Evolutionary conservation across 2,329 filamentous ascomycete species (phyloP).

Genomic region (Chaetomium globosum): DNA sequence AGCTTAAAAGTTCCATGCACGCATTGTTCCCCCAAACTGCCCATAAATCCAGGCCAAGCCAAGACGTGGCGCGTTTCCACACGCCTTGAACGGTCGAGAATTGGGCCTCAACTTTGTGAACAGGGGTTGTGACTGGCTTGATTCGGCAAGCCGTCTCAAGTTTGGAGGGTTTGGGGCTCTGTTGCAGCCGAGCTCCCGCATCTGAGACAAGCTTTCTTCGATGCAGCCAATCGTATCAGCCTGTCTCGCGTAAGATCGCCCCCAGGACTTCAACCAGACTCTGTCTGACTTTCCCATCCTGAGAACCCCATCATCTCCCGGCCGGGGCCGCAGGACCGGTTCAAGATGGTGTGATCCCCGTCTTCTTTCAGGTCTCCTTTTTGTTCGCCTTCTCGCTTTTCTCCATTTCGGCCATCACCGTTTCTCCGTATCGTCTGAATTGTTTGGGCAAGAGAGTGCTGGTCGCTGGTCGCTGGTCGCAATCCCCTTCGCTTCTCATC

Average conservation of each 20-base stretch:
- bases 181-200: constrained; percentile 16
- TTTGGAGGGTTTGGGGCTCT: constrained; percentile 27
- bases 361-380: constrained; percentile 9
- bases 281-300: constrained; percentile 5
- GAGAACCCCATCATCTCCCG: constrained; percentile 12
- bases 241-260: constrained; percentile 28
- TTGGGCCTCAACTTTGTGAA: not conserved
- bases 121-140: constrained; percentile 12
- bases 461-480: constrained; percentile 30
- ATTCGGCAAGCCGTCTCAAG: constrained; percentile 34
- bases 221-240: constrained; percentile 26
- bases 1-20: not conserved
- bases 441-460: constrained; percentile 30
- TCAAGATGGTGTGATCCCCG: constrained; percentile 14
- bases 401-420: constrained; percentile 14
- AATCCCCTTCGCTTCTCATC: constrained; percentile 22
- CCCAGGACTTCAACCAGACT: not conserved
- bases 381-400: not conserved
- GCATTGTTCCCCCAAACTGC: too few relatives aligned
- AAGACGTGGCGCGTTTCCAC: constrained; percentile 14
- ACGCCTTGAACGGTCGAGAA: not conserved
- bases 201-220: constrained; percentile 32
- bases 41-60: not conserved
- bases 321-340: constrained; percentile 1
- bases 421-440: constrained; percentile 6